A percentile compares a stretch with the other conserved stretches of the same genome.
Conservation (phyloP, 2,329 filamentous ascomycete species). For the Trichoderma sp. region DNA sequence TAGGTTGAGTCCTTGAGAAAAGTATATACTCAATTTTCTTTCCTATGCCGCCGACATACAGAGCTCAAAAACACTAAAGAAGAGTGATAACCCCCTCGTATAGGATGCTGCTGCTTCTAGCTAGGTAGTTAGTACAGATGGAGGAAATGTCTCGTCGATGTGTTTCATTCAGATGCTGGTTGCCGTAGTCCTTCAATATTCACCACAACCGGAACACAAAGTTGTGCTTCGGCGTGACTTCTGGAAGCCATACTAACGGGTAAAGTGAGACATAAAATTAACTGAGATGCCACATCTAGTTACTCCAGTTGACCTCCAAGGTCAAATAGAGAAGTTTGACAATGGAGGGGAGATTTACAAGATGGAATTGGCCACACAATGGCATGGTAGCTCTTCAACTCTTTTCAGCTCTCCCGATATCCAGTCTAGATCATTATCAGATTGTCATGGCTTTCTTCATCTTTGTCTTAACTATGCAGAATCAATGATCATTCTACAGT, state of each 20-base stretch:
- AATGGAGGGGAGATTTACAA: not conserved
- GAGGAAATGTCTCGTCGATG: not conserved
- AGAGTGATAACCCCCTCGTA: not conserved
- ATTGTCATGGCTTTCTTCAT: not conserved
- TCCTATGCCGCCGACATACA: not conserved
- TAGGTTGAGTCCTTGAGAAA: not conserved
- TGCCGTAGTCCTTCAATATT: not conserved
- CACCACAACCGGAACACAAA: not conserved
- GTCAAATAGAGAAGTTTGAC: not conserved
- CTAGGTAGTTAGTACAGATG: not conserved
- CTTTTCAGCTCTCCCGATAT: not conserved
- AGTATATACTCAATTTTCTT: not conserved
- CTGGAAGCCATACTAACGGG: not conserved
- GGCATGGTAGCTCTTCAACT: not conserved
- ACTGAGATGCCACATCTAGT: not conserved
- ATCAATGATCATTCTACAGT: not conserved
- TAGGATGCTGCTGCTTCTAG: not conserved
- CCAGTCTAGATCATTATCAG: not conserved
- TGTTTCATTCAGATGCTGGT: not conserved
- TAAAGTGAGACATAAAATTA: not conserved
- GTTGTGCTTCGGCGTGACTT: not conserved
- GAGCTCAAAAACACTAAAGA: not conserved
- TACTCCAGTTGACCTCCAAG: not conserved
- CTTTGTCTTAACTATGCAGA: accelerated
- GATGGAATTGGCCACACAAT: not conserved